phyloP scores from a whole-genome alignment of 2,329 filamentous ascomycete genomes.

The Phoma herbarum region DNA sequence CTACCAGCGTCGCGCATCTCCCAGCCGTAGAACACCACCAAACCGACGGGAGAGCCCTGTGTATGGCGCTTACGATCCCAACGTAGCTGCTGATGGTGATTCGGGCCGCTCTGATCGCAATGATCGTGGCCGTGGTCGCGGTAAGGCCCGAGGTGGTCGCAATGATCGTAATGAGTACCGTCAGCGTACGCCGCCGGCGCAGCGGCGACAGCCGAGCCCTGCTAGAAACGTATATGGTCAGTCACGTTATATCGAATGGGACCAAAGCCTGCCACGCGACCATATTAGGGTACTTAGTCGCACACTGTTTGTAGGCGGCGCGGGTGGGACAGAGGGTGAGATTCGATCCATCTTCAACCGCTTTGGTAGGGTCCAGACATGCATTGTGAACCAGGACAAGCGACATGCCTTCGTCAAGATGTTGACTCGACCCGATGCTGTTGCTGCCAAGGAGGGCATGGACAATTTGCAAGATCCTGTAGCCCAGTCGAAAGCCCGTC shows the following conservation, averaged over 20 bases:
- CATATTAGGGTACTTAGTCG: slow-evolving; percentile 87
- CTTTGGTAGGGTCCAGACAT: slow-evolving; percentile 91
- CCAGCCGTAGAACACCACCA: slow-evolving; percentile 64
- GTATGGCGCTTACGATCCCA: slow-evolving; percentile 76
- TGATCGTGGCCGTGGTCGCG: slow-evolving; percentile 64
- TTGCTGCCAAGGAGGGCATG: slow-evolving; percentile 85
- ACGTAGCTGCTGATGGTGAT: slow-evolving; percentile 63
- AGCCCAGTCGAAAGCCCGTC: slow-evolving; percentile 69
- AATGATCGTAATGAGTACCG: slow-evolving; percentile 72
- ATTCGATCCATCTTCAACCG: slow-evolving; percentile 80
- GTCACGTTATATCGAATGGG: slow-evolving; percentile 82
- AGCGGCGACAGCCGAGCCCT: slow-evolving; percentile 68
- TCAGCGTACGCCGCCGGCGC: slow-evolving; percentile 84
- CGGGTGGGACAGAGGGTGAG: slow-evolving; percentile 77
- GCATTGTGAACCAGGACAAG: slow-evolving; percentile 98
- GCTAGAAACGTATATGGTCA: slow-evolving; percentile 43
- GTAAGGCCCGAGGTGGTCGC: slow-evolving; percentile 53
- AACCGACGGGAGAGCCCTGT: slow-evolving; percentile 73
- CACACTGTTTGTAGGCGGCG: slow-evolving; percentile 95
- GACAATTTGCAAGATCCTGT: slow-evolving; percentile 78
- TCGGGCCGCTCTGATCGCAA: slow-evolving; percentile 63
- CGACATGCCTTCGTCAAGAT: slow-evolving; percentile 99
- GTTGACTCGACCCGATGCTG: slow-evolving; percentile 86
- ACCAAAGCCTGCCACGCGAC: slow-evolving; percentile 75
- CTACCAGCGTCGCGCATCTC: slow-evolving; percentile 71